Evolutionary conservation across 352 stramenopile species (phyloP).

Genomic region (Globisporangium recalcitrans): DNA sequence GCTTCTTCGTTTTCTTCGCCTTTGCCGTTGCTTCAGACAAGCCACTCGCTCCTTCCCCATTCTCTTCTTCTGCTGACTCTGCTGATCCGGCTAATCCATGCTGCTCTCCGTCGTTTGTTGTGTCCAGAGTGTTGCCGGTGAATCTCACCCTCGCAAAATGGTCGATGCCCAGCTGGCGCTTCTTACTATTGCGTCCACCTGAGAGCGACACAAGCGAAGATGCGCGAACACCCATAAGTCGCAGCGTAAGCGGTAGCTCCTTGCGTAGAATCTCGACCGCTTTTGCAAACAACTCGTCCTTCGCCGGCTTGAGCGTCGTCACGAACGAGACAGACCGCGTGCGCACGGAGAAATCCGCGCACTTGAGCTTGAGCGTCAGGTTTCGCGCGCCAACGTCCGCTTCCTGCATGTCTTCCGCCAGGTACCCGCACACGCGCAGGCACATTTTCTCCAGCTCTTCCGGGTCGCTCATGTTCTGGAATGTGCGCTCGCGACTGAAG

Average conservation of each 20-base stretch:
- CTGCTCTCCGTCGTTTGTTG: not conserved
- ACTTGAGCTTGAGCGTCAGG: slow-evolving; percentile 73
- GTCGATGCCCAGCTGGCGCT: slow-evolving; percentile 45
- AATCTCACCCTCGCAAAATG: slow-evolving; percentile 23
- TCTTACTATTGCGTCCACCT: slow-evolving; percentile 17
- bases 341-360: slow-evolving; percentile 51
- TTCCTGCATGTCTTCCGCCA: slow-evolving; percentile 50
- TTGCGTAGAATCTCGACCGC: slow-evolving; percentile 52
- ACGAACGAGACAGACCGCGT: slow-evolving; percentile 46
- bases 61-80: slow-evolving; percentile 4
- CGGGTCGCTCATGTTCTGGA: slow-evolving; percentile 37
- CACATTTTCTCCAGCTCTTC: slow-evolving; percentile 55
- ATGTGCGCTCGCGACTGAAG: slow-evolving; percentile 75
- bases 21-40: not conserved
- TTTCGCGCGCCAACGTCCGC: slow-evolving; percentile 40
- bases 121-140: not conserved
- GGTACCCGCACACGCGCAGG: slow-evolving; percentile 48
- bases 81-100: not conserved
- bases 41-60: not conserved
- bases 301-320: slow-evolving; percentile 28
- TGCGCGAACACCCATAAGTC: slow-evolving; percentile 61
- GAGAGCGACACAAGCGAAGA: slow-evolving; percentile 34
- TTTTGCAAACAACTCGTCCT: slow-evolving; percentile 37
- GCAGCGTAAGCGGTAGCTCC: slow-evolving; percentile 61
- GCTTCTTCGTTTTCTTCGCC: not conserved